These are phyloP conservation scores for Vanrija sp. DNA, from an alignment of 1,284 basidiomycete genomes.

Conservation along the genomic window DNA sequence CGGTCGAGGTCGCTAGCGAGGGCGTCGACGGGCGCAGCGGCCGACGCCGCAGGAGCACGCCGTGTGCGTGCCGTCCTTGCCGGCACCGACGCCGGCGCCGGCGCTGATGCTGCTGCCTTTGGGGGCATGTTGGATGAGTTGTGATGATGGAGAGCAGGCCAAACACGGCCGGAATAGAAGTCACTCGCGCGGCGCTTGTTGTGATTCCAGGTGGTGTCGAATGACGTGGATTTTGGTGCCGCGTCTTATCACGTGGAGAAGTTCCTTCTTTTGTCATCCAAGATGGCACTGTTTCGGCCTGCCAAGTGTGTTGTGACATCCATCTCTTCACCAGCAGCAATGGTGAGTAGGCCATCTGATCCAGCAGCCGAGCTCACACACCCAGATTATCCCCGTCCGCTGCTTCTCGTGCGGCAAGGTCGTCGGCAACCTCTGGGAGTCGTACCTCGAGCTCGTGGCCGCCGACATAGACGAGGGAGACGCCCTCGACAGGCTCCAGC, in stretches of 20 bases:
- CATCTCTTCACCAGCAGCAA: too few relatives aligned
- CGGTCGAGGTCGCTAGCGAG: slow-evolving; percentile 29
- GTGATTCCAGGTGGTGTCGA: neutral
- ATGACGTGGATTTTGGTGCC: neutral
- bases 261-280: too few relatives aligned
- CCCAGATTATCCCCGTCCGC: slow-evolving; percentile 50
- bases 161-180: neutral
- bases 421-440: slow-evolving; percentile 87
- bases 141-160: neutral
- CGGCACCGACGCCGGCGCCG: neutral
- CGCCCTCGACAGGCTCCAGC: slow-evolving; percentile 73
- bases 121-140: slow-evolving; percentile 2
- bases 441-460: slow-evolving; percentile 72
- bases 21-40: slow-evolving; percentile 13
- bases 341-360: too few relatives aligned
- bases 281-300: too few relatives aligned
- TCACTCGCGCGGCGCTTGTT: slow-evolving; percentile 11
- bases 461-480: slow-evolving; percentile 73
- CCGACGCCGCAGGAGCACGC: neutral
- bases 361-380: too few relatives aligned
- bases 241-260: neutral
- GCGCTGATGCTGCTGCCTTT: neutral
- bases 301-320: too few relatives aligned
- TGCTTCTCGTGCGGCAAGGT: slow-evolving; percentile 89
- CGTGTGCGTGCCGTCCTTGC: neutral